A percentile compares a stretch with the other conserved stretches of the same genome.
Evolutionary conservation across 306 rosid genomes (phyloP).

Genomic region (Herpetospermum pedunculosum): DNA sequence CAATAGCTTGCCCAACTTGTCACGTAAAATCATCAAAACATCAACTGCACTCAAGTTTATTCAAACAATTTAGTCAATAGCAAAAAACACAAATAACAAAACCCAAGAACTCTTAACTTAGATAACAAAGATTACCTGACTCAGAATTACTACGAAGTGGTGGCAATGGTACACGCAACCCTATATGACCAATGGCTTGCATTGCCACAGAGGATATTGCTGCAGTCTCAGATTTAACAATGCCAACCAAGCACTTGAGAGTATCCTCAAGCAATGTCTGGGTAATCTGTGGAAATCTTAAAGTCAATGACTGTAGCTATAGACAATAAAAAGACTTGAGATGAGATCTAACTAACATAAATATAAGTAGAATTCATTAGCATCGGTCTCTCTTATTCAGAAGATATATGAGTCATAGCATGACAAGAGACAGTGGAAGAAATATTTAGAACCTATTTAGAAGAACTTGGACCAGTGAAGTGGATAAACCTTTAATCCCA

Average conservation of each 20-base stretch:
- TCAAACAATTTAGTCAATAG: slow-evolving; percentile 15
- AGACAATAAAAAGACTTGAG: background rate
- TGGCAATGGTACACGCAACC: slow-evolving; percentile 65
- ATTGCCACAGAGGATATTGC: slow-evolving; percentile 70
- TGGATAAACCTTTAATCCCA: background rate
- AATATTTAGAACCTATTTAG: background rate
- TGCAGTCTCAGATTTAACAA: slow-evolving; percentile 67
- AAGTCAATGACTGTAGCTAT: slow-evolving; percentile 3
- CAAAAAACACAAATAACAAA: slow-evolving; percentile 1
- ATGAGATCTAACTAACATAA: background rate
- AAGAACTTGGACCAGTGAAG: background rate
- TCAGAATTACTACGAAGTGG: slow-evolving; percentile 35
- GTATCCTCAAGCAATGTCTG: slow-evolving; percentile 42
- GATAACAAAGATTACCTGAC: slow-evolving; percentile 36
- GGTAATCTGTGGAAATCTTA: slow-evolving; percentile 37
- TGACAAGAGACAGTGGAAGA: background rate
- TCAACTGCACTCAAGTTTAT: slow-evolving; percentile 54
- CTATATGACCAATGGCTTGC: slow-evolving; percentile 95
- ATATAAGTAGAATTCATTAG: background rate
- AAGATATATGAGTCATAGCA: background rate
- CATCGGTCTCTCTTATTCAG: background rate
- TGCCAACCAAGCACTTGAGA: slow-evolving; percentile 63
- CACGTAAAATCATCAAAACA: slow-evolving; percentile 40
- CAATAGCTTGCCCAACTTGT: slow-evolving; percentile 70
- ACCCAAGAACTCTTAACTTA: slow-evolving; percentile 3